phyloP scores from a whole-genome alignment of 2,329 filamentous ascomycete genomes.

The Penicillium sp. region DNA sequence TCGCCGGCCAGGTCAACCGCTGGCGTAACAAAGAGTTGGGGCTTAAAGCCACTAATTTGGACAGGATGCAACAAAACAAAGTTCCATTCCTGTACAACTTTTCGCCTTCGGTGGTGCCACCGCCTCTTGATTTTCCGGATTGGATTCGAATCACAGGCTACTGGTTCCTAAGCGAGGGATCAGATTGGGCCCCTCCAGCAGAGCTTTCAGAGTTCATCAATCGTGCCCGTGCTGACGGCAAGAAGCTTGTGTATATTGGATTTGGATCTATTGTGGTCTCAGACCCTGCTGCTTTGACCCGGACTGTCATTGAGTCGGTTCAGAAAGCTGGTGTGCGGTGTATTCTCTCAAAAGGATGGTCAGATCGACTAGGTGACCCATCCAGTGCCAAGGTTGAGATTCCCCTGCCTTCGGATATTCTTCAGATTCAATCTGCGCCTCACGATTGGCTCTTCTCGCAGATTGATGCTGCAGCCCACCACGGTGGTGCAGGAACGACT shows the following conservation, averaged over 20 bases:
- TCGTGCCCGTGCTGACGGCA: slow-evolving; percentile 75
- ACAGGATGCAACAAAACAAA: slow-evolving; percentile 93
- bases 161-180: slow-evolving; percentile 87
- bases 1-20: slow-evolving; percentile 83
- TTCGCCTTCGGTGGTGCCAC: slow-evolving; percentile 87
- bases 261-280: slow-evolving; percentile 95
- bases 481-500: slow-evolving; percentile 92
- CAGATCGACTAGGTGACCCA: slow-evolving; percentile 70
- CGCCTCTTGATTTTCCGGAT: slow-evolving; percentile 91
- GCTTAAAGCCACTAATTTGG: slow-evolving; percentile 75
- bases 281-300: slow-evolving; percentile 82
- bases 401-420: slow-evolving; percentile 73
- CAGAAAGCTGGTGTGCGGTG: slow-evolving; percentile 89
- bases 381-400: slow-evolving; percentile 62
- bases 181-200: slow-evolving; percentile 68
- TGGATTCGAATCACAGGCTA: slow-evolving; percentile 98
- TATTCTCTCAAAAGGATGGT: slow-evolving; percentile 96
- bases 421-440: slow-evolving; percentile 83
- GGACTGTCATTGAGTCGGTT: slow-evolving; percentile 90
- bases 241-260: slow-evolving; percentile 94
- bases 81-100: slow-evolving; percentile 99
- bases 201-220: slow-evolving; percentile 79
- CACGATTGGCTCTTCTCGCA: slow-evolving; percentile 97
- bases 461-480: slow-evolving; percentile 91
- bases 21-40: slow-evolving; percentile 83